Evolutionary conservation across 305 asterid genomes (phyloP).

Genomic region (Solanum aculeatissimum): DNA sequence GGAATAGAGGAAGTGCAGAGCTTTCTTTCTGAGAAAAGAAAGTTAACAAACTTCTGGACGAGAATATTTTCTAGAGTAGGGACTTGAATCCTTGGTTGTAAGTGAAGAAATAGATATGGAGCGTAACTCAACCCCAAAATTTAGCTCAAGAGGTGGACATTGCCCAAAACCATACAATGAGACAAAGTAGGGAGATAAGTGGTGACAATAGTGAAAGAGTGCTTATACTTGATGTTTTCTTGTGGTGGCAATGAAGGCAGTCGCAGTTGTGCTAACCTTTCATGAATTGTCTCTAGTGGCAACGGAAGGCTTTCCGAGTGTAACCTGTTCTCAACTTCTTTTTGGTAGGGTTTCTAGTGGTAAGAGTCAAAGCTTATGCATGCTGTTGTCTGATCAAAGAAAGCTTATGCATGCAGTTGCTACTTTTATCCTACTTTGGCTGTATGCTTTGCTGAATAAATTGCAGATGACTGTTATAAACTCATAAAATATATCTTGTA

Average conservation of each 20-base stretch:
- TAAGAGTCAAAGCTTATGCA: background rate
- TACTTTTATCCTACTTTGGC: background rate
- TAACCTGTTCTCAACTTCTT: background rate
- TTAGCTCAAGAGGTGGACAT: background rate
- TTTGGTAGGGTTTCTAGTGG: background rate
- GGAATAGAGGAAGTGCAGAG: background rate
- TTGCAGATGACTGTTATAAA: background rate
- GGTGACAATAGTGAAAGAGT: background rate
- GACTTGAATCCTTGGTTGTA: background rate
- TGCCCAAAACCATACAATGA: background rate
- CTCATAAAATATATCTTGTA: background rate
- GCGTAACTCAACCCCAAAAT: background rate
- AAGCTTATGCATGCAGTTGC: background rate
- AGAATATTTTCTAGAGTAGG: background rate
- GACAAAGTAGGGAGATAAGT: background rate
- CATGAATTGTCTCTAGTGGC: background rate
- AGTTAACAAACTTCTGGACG: background rate
- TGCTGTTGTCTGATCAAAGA: background rate
- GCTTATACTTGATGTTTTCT: background rate
- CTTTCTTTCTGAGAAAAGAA: background rate
- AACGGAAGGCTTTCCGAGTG: background rate
- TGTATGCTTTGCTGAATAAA: background rate
- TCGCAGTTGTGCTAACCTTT: background rate
- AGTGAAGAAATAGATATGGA: background rate
- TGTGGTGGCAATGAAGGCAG: background rate